A percentile compares a stretch with the other conserved stretches of the same genome.
Conservation (phyloP, 768 basidiomycete genomes). For the Rhizopogon sp. region DNA sequence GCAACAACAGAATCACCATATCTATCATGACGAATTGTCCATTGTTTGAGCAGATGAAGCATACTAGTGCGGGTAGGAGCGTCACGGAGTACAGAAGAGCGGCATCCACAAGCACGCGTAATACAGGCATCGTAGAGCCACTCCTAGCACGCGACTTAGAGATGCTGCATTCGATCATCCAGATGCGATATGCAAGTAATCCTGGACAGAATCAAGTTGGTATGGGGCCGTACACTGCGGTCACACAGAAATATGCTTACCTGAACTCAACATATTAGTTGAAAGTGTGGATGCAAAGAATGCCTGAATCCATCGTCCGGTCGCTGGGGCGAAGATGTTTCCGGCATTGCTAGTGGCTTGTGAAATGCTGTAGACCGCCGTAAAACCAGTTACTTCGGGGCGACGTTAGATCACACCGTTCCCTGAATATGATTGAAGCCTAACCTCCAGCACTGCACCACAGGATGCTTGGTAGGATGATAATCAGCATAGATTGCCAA, state of each 20-base stretch:
- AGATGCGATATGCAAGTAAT: constrained; percentile 7
- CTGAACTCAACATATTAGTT: constrained; percentile 5
- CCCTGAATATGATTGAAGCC: neutral
- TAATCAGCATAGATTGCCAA: constrained; percentile 7
- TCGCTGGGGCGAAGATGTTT: constrained; percentile 3
- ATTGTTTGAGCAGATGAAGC: constrained; percentile 4
- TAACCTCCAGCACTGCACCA: constrained; percentile 6
- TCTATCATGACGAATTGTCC: constrained; percentile 1
- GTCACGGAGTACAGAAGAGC: constrained; percentile 6
- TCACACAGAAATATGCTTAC: neutral
- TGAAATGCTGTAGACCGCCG: constrained; percentile 4
- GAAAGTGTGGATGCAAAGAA: constrained; percentile 5
- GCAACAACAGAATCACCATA: neutral
- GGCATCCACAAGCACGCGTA: constrained; percentile 6
- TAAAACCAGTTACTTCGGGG: neutral
- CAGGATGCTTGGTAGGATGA: constrained; percentile 7
- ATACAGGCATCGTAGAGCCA: neutral
- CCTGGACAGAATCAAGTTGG: neutral
- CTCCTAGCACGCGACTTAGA: neutral
- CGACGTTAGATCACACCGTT: neutral
- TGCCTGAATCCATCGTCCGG: constrained; percentile 4
- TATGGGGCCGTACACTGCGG: neutral
- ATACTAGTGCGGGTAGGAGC: constrained; percentile 4
- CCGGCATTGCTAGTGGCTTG: constrained; percentile 3
- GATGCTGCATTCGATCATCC: constrained; percentile 1